Conservation (phyloP, 2,329 filamentous ascomycete genomes). For the Emergomyces pasteurianus region DNA sequence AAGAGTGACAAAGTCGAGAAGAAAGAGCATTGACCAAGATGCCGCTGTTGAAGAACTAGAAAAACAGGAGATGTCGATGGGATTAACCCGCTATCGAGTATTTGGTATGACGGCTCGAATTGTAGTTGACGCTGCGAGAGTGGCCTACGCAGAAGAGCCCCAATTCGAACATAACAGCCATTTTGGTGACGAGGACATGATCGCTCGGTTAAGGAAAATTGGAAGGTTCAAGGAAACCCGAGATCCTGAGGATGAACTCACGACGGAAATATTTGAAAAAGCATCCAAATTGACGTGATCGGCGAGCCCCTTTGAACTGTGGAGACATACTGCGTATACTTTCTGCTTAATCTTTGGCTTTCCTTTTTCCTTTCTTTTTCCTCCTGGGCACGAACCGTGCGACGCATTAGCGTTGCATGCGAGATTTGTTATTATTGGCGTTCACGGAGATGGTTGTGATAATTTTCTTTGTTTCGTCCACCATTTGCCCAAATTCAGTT, state of each 20-base stretch:
- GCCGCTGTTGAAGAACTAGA: constrained; percentile 22
- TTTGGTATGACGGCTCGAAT: constrained; percentile 94
- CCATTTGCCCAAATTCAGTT: neutral
- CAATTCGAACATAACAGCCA: constrained; percentile 65
- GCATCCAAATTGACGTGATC: constrained; percentile 36
- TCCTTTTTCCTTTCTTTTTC: constrained; percentile 2
- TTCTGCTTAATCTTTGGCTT: constrained; percentile 3
- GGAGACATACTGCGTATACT: no score
- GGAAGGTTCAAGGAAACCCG: constrained; percentile 44
- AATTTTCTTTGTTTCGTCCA: neutral
- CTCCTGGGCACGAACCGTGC: neutral
- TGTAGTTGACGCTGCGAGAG: constrained; percentile 71
- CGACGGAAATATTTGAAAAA: constrained; percentile 38
- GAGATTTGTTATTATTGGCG: neutral
- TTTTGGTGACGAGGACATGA: constrained; percentile 56
- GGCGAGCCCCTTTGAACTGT: no score
- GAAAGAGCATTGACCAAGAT: constrained; percentile 31
- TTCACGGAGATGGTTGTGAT: neutral
- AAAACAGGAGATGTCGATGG: constrained; percentile 37
- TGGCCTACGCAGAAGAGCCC: constrained; percentile 72
- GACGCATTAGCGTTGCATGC: neutral
- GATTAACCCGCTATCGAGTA: constrained; percentile 58
- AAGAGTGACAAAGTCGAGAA: constrained; percentile 49
- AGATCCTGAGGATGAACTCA: constrained; percentile 41
- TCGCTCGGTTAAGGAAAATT: constrained; percentile 42